Base-by-base conservation (phyloP, 805 yeast species). In the Priceomyces fermenticarens region DNA sequence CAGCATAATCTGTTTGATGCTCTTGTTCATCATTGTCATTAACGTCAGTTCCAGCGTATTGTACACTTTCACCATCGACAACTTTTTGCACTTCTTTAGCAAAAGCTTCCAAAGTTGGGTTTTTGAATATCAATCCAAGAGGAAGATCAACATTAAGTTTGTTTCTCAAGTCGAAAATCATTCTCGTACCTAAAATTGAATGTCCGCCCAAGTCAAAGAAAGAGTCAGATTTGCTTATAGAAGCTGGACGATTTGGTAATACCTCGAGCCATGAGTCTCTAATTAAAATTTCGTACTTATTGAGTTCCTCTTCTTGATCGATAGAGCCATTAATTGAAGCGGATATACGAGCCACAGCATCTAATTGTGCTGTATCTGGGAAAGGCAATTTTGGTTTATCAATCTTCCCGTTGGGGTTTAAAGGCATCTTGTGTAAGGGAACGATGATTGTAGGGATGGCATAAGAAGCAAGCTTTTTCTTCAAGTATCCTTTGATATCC, bases 121-220 rank as follows among this genome's bases (percentile, higher is more conserved):
- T 78, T 59, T 85, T 86, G 77, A 90, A 95, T 46, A 95, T 84
- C 5, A 85, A 81, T 3, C 96, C 96, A 46, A 93, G 71, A 16
- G 99, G 97, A 39, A 93, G 70, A 45, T 89, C 96, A 32, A 90
- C 77, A 31, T 79, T 75, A 44, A 90, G 71, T 50, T 75, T 77
- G 67, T 85, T 84, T 60, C 97, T 79, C 52, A 93, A 77, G 51
- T 86, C 90, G 55, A 93, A 93, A 46, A 93, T 91, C 97, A 93
- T 89, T 60, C 95, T 80, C 0, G 99, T 95, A 6, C 98, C 98
- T 47, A 93, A 72, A 54, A 93, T 91, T 1, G 98, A 91, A 64
- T 93, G 99, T 2, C 99, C 99, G 44, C 99, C 99, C 39, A 95
- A 70, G 58, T 93, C 99, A 57, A 93, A 93, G 78, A 93, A 93